Evolutionary conservation across 2,329 filamentous ascomycete genomes (phyloP), one percentile per base, ranked within the genome.

Genomic region (Sphaerulina vaccinii): DNA sequence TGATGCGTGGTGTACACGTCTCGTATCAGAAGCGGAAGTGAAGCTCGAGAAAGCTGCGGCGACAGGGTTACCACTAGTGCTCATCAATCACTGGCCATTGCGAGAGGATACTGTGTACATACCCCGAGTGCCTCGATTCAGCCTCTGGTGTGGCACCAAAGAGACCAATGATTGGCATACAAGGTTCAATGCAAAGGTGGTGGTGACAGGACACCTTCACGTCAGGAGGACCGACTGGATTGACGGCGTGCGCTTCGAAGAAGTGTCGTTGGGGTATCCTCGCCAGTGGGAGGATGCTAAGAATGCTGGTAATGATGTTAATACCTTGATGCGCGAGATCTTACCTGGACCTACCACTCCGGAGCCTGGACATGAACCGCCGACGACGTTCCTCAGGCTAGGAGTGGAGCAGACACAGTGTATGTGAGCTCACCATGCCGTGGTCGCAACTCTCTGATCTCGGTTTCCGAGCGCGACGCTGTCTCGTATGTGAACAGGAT

Each of bases 81-180:
- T 77, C 41, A 68, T 71, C 41, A 73, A 73, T 21, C 74, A 77
- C 60, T 77, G 74, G 74, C 74, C 74, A 6, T 58, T 77, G 46
- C 67, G 73, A 18, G 64, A 74, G 55, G 73, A 75, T 45, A 65
- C 73, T 1, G 69, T 77, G 45, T 70, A 68, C 57, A 68, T 77
- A n/a, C 61, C 64, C 9, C 65, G 64, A 21, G 67, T 76, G 3
- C 72, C 72, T 4, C 65, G 74, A 7, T 77, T 76, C 62, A 68
- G 65, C 23, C 58, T 76, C 7, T 77, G 74, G 74, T 77, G 74
- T 52, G 74, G 74, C 16, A 75, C 74, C 0, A 75, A 70, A 57
- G 68, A 71, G 59, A 77, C 74, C 2, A 66, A 73, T 29, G 68
- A 75, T 55, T 77, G 74, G 74, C 74, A 76, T 56, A 69, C 60